Evolutionary conservation across 257 asterid genomes (phyloP).

Genomic region (Misopates orontium): DNA sequence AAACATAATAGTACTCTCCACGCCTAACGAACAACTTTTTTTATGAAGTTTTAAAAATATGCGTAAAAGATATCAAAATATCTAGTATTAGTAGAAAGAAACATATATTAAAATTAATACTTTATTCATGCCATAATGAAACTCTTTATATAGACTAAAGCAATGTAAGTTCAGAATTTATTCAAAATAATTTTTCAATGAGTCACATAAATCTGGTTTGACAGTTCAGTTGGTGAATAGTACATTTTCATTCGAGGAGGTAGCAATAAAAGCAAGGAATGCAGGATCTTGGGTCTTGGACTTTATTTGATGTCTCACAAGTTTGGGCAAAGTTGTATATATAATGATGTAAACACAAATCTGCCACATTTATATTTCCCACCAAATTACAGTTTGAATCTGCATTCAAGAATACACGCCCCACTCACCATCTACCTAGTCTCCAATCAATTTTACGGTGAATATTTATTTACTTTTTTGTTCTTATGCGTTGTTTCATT

Average conservation of each 20-base stretch:
- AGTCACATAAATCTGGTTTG: neutral
- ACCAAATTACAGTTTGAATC: neutral
- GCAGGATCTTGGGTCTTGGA: neutral
- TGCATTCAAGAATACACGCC: neutral
- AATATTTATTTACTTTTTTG: neutral
- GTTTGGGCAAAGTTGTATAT: neutral
- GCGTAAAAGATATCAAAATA: too few species aligned
- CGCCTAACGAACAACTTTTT: too few species aligned
- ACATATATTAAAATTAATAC: too few species aligned
- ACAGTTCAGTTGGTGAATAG: slow-evolving; percentile 30
- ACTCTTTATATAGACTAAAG: too few species aligned
- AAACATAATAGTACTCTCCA: too few species aligned
- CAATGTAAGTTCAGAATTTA: neutral
- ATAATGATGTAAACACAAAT: neutral
- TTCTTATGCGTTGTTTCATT: too few species aligned
- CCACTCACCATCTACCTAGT: neutral
- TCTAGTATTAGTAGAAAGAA: too few species aligned
- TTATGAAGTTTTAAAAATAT: too few species aligned
- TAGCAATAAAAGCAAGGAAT: slow-evolving; percentile 24
- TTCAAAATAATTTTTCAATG: slow-evolving; percentile 21
- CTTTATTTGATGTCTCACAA: too few species aligned
- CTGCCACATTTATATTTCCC: neutral
- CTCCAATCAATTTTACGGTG: too few species aligned
- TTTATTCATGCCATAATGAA: too few species aligned
- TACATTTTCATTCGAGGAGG: slow-evolving; percentile 15